Base-by-base conservation (phyloP, 108 stramenopile genomes). In the Nitzschia sp. region DNA sequence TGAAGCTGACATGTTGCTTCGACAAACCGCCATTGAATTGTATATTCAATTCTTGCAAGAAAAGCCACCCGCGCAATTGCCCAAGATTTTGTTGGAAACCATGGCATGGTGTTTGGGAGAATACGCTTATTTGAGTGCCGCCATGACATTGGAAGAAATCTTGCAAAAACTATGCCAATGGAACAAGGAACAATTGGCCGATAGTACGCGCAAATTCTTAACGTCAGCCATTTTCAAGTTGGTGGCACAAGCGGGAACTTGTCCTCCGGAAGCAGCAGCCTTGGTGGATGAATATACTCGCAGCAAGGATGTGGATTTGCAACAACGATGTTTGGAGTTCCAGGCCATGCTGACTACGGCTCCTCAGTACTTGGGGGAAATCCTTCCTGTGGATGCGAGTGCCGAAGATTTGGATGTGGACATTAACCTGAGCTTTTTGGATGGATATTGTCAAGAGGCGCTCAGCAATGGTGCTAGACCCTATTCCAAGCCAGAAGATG, bases 51-150 rank as follows among this genome's bases (percentile, higher is more conserved):
- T 98, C 63, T 67, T 98, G 36, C 84, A 84, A 32, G 77, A 78
- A 9, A 81, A 85, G 42, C 89, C 85, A 19, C 70, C 73, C 2
- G 81, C 83, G 24, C 77, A 81, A 29, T 72, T 97, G 24, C 95
- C 96, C 1, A 82, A 74, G 32, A 82, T 95, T 11, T 86, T 99
- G 54, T 68, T 97, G 45, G 95, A 97, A 66, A 94, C 94, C 33
- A 85, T 98, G 82, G 95, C 98, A 25, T 99, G 98, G 98, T 93
- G 94, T 36, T 87, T 99, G 56, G 98, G 98, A 29, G 98, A 99
- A 81, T 99, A 98, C 80, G 98, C 87, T 27, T 97, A 95, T 62
- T 81, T 99, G 65, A 78, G 86, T 42, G 76, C 88, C 9, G 64
- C 38, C 46, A 60, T 70, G 59, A 54, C 83, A n/a, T 69, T 95